phyloP scores from a whole-genome alignment of 352 stramenopile species.

The Hyaloperonospora brassicae region DNA sequence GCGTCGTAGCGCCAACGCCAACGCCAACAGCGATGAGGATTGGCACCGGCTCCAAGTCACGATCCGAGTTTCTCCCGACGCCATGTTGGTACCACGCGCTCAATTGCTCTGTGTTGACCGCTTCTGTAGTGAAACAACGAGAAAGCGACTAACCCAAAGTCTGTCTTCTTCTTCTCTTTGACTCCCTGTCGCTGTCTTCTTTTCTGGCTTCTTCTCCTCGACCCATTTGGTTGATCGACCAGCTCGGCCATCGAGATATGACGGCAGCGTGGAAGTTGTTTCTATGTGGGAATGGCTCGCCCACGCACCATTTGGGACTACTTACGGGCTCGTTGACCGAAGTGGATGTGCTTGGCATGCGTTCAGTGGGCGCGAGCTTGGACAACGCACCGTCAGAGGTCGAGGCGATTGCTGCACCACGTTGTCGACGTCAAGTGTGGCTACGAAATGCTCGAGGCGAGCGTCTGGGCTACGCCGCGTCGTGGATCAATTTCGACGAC shows the following conservation, averaged over 20 bases:
- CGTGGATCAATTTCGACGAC: conserved; percentile 61
- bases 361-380: conserved; percentile 31
- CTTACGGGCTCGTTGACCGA: conserved; percentile 63
- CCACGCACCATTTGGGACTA: conserved; percentile 71
- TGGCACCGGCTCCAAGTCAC: conserved; percentile 34
- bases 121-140: no score
- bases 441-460: conserved; percentile 63
- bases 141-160: no score
- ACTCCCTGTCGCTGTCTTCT: no score
- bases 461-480: conserved; percentile 73
- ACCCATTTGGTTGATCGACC: conserved; percentile 2
- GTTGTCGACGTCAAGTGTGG: conserved; percentile 69
- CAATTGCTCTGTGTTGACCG: no score
- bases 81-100: conserved; percentile 34
- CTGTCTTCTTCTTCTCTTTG: no score
- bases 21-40: conserved; percentile 8
- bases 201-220: no score
- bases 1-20: conserved; percentile 1
- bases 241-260: conserved; percentile 58
- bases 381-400: conserved; percentile 45
- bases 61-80: conserved; percentile 29
- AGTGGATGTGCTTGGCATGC: conserved; percentile 71
- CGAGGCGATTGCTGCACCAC: conserved; percentile 43
- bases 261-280: conserved; percentile 68
- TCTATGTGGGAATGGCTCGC: conserved; percentile 77